Evolutionary conservation across 2,329 filamentous ascomycete species (phyloP), one percentile per base, ranked within the genome.

Genomic region (Pyrenochaeta sp.): DNA sequence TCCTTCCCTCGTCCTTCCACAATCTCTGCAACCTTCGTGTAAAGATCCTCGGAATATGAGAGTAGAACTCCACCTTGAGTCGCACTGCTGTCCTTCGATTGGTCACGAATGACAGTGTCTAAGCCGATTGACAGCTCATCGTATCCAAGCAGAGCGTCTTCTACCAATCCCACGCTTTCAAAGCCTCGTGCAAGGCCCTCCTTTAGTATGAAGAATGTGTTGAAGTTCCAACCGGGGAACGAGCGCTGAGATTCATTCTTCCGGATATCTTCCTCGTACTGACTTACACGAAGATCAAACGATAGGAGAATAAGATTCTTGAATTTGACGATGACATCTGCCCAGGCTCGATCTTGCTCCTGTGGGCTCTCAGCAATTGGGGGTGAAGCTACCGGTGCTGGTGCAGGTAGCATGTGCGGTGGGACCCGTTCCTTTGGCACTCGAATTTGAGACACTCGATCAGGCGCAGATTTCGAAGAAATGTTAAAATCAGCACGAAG

Each of bases 151-250:
- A 99, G 75, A 3, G 94, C 93, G 78, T 99, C 94, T 65, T 99
- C 94, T 7, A 96, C 90, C 7, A 99, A 77, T 1, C 95, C 95
- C 3, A 97, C 92, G 65, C 90, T 97, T 70, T 99, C 95, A 57
- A 99, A 96, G 0, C 93, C 95, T 55, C 90, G 83, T 1, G 94
- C 93, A 23, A 99, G 76, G 0, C 94, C 94, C 70, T 99, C 94
- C 65, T 99, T 99, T 7, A 99, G 79, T 11, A 99, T 92, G 68
- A 99, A 99, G 68, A 99, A 99, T 0, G 94, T 99, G 72, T 94
- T 97, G 67, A 99, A 99, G 65, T 99, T 99, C 94, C 94, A 99
- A 0, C 94, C 94, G 0, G 94, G 94, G 13, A 99, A 74, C 22
- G 79, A 86, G 32, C 93, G 82, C 68, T 97, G 92, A 0, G 87